phyloP scores from a whole-genome alignment of 1,284 basidiomycete species.

The Caloboletus inedulis region DNA sequence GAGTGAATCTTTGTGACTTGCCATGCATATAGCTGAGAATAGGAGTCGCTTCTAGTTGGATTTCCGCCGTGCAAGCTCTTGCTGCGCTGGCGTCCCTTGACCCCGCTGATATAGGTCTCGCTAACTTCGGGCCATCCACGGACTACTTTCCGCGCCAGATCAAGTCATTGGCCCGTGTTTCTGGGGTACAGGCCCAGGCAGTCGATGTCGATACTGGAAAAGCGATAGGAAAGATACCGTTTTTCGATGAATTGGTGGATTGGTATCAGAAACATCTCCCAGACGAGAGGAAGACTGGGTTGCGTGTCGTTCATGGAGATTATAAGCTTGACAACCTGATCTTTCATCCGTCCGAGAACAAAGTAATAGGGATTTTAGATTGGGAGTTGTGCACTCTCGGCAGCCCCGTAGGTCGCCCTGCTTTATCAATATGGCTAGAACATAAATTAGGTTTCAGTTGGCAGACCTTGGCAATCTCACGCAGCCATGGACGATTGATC shows the following conservation, averaged over 20 bases:
- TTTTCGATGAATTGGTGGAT: conserved; percentile 65
- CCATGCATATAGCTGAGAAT: background rate
- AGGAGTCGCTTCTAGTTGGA: conserved; percentile 14
- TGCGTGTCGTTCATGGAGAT: conserved; percentile 90
- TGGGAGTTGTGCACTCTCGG: conserved; percentile 96
- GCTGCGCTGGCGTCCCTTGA: conserved; percentile 62
- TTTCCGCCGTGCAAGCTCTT: conserved; percentile 27
- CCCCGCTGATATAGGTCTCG: conserved; percentile 69
- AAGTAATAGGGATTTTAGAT: conserved; percentile 92
- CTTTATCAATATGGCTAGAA: conserved; percentile 1
- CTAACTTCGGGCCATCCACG: conserved; percentile 72
- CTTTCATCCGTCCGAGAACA: conserved; percentile 89
- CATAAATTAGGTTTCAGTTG: conserved; percentile 46
- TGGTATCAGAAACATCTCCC: conserved; percentile 81
- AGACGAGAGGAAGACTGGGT: conserved; percentile 65
- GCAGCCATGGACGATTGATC: conserved; percentile 76
- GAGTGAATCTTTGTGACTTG: conserved; percentile 4
- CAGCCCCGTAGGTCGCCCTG: conserved; percentile 56
- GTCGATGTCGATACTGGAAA: conserved; percentile 63
- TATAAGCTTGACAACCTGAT: conserved; percentile 97
- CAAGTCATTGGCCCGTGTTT: conserved; percentile 76
- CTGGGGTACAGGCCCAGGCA: conserved; percentile 65
- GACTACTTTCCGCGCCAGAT: conserved; percentile 93
- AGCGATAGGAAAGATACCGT: conserved; percentile 65
- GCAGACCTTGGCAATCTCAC: conserved; percentile 92